Conservation (phyloP, 2,329 filamentous ascomycete species). For the Fusarium sp. region DNA sequence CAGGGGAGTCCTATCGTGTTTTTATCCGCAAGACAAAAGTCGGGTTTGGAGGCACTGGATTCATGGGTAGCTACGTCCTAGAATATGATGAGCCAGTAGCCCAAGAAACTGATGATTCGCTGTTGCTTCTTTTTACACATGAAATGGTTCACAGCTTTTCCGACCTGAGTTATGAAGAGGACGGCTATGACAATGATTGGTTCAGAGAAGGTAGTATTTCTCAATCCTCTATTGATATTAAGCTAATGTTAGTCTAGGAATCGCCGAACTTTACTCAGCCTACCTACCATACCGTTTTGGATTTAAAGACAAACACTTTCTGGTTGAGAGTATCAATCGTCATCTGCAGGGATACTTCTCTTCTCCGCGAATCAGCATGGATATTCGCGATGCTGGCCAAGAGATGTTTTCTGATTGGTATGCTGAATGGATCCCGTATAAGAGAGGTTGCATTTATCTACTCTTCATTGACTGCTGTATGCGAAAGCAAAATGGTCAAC, state of each 20-base stretch:
- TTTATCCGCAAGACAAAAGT: not conserved
- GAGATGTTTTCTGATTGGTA: not conserved
- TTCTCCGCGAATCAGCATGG: not conserved
- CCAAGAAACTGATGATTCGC: not conserved
- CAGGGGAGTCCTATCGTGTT: not conserved
- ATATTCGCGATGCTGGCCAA: not conserved
- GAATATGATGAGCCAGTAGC: not conserved
- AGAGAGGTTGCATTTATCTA: not conserved
- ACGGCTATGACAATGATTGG: not conserved
- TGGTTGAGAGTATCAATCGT: not conserved
- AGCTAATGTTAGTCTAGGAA: not conserved
- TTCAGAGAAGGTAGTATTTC: not conserved
- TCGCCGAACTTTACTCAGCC: not conserved
- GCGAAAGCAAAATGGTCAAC: not conserved
- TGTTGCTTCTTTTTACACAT: not conserved
- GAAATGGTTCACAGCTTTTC: not conserved
- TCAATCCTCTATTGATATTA: rapidly evolving
- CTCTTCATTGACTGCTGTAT: not conserved
- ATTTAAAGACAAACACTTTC: not conserved
- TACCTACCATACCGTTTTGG: not conserved
- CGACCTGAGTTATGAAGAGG: not conserved
- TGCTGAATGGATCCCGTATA: not conserved
- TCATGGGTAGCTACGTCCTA: not conserved
- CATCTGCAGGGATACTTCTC: not conserved
- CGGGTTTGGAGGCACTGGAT: not conserved